Evolutionary conservation across 495 filamentous ascomycete species (phyloP).

Genomic region (Penicillium crystallinum): DNA sequence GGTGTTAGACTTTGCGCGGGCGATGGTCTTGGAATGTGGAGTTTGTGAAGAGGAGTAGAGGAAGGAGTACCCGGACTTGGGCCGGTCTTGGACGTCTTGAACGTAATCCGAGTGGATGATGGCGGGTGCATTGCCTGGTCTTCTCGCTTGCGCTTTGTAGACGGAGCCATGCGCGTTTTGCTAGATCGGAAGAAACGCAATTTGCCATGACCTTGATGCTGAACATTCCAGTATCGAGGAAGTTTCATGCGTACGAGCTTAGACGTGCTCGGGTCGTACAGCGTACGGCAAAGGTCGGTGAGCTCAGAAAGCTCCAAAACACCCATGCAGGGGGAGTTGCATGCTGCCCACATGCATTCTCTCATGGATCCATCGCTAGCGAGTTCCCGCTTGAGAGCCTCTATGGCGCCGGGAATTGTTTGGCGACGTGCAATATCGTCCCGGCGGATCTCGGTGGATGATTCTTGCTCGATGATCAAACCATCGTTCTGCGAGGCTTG

Average conservation of each 20-base stretch:
- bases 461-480: constrained; percentile 79
- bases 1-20: constrained; percentile 14
- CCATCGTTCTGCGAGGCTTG: constrained; percentile 42
- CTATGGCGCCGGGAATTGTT: constrained; percentile 70
- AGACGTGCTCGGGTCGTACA: constrained; percentile 64
- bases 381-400: constrained; percentile 68
- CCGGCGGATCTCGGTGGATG: constrained; percentile 60
- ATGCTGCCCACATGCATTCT: constrained; percentile 70
- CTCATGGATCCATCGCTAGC: constrained; percentile 56
- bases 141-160: constrained; percentile 42
- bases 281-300: constrained; percentile 65
- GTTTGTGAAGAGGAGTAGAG: constrained; percentile 25
- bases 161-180: constrained; percentile 26
- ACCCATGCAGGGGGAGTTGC: constrained; percentile 61
- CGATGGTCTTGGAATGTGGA: constrained; percentile 35
- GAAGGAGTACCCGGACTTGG: constrained; percentile 20
- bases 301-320: constrained; percentile 71
- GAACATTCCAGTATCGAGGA: constrained; percentile 65
- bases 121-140: constrained; percentile 36
- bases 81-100: constrained; percentile 39
- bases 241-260: constrained; percentile 59
- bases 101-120: constrained; percentile 39
- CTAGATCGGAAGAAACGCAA: constrained; percentile 37
- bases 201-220: constrained; percentile 52
- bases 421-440: constrained; percentile 66